Percentiles rank a stretch among this genome's conserved stretches.
These are phyloP conservation scores for Rhodomyrtus tomentosa DNA, from an alignment of 345 rosid species.

Conservation along the genomic window DNA sequence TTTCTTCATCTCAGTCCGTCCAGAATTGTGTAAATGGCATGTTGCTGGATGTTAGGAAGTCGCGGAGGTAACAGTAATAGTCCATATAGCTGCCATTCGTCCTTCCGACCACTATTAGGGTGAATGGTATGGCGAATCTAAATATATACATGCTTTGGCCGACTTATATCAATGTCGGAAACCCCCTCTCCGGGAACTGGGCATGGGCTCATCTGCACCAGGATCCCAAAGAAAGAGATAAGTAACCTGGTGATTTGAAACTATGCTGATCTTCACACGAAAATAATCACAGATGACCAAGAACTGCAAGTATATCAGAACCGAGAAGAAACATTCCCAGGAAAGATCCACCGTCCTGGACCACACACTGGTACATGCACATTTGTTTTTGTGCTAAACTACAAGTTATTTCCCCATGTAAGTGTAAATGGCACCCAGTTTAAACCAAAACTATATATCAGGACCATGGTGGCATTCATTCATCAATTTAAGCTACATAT, in stretches of 20 bases:
- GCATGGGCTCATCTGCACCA: conserved; percentile 29
- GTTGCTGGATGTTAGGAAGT: neutral
- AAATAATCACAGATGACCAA: neutral
- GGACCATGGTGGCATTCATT: neutral
- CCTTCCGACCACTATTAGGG: neutral
- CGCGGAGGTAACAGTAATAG: neutral
- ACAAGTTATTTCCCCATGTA: neutral
- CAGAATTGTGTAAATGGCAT: neutral
- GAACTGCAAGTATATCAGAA: neutral
- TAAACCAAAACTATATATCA: neutral
- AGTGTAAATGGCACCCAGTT: neutral
- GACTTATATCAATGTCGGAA: conserved; percentile 9
- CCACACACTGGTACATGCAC: neutral
- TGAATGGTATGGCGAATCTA: neutral
- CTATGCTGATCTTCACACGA: neutral
- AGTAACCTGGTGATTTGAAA: neutral
- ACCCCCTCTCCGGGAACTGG: conserved; percentile 29
- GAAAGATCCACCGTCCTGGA: neutral
- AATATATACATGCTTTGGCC: neutral
- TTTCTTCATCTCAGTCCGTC: neutral
- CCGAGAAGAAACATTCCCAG: neutral
- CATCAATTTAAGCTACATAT: neutral
- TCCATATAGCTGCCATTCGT: neutral
- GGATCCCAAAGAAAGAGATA: neutral
- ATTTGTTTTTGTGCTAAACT: neutral